Evolutionary conservation across 176 grass and related monocot species (phyloP).

Genomic region (Microstegium vimineum): DNA sequence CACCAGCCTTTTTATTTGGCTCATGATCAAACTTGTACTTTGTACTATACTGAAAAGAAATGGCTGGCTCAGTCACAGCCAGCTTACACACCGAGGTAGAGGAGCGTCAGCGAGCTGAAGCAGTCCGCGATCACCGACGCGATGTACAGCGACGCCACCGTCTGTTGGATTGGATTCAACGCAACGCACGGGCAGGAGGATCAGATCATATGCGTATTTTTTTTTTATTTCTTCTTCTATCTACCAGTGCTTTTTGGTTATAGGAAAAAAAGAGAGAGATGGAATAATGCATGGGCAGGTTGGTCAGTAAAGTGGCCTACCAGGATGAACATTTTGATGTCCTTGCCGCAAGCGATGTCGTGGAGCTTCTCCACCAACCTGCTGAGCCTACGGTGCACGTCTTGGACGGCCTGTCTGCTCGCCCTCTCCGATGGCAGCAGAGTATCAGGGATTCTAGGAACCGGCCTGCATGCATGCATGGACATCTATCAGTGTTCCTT

Average conservation of each 20-base stretch:
- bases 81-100: conserved; percentile 59
- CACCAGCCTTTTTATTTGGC: too few relatives aligned
- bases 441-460: conserved; percentile 41
- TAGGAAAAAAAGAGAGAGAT: background rate
- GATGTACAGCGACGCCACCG: conserved; percentile 46
- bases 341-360: conserved; percentile 60
- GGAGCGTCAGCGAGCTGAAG: conserved; percentile 56
- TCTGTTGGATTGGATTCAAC: background rate
- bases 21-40: background rate
- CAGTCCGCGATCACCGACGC: conserved; percentile 54
- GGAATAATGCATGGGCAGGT: background rate
- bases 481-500: background rate
- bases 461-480: conserved; percentile 47
- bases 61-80: too few relatives aligned
- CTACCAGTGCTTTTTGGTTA: background rate
- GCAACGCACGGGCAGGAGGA: background rate
- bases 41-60: too few relatives aligned
- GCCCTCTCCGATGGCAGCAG: conserved; percentile 50
- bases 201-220: too few relatives aligned
- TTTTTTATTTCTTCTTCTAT: too few relatives aligned
- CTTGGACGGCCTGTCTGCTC: conserved; percentile 32
- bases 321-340: conserved; percentile 61
- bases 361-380: conserved; percentile 42
- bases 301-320: conserved; percentile 15
- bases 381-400: conserved; percentile 19